Evolutionary conservation across 257 asterid genomes (phyloP).

Genomic region (Paraleonurus japonicus): DNA sequence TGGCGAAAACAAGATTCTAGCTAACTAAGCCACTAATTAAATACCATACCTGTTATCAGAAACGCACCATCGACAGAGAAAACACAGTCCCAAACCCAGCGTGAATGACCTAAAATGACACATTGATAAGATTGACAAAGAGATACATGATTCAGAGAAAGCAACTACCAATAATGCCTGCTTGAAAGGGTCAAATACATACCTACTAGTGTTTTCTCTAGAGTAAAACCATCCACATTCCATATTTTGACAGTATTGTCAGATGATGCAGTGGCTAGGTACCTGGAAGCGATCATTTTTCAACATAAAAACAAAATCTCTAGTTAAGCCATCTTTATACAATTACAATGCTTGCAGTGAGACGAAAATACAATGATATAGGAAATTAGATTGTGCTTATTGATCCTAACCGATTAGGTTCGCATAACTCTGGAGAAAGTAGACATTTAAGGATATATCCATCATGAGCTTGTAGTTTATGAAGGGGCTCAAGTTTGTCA

Average conservation of each 20-base stretch:
- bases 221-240: constrained; percentile 91
- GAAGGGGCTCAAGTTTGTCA: constrained; percentile 99
- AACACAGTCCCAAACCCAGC: constrained; percentile 99
- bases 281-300: constrained; percentile 39
- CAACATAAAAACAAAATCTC: background rate
- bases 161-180: background rate
- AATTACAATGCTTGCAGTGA: background rate
- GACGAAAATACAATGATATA: background rate
- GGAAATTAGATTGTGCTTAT: constrained; percentile 1
- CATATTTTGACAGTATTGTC: constrained; percentile 93
- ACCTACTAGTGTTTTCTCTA: constrained; percentile 87
- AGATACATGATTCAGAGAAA: background rate
- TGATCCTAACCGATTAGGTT: constrained; percentile 69
- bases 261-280: constrained; percentile 90
- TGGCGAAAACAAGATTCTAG: background rate
- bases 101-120: constrained; percentile 72
- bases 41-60: constrained; percentile 71
- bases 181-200: constrained; percentile 2
- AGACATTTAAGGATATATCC: constrained; percentile 92
- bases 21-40: background rate
- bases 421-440: constrained; percentile 92
- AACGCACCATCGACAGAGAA: constrained; percentile 96
- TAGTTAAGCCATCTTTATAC: background rate
- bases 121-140: background rate
- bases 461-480: constrained; percentile 91